Evolutionary conservation across 805 yeast species (phyloP).

Genomic region (Candida anglica): DNA sequence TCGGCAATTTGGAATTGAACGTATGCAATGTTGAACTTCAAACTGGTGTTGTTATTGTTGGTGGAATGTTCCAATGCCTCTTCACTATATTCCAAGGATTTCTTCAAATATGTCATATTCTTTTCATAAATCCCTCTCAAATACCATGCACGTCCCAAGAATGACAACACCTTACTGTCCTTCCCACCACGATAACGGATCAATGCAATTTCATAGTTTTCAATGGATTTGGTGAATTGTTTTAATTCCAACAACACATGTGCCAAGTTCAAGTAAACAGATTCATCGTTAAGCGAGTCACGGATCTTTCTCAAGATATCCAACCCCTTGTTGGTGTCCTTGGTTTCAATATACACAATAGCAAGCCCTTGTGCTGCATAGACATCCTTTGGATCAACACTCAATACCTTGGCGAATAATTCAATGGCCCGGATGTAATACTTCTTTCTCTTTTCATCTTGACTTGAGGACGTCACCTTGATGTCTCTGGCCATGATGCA

Average conservation of each 20-base stretch:
- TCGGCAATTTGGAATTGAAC: slow-evolving; percentile 87
- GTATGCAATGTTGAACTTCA: slow-evolving; percentile 77
- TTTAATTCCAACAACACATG: slow-evolving; percentile 81
- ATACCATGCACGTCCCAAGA: slow-evolving; percentile 87
- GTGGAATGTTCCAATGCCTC: slow-evolving; percentile 44
- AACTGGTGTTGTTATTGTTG: slow-evolving; percentile 32
- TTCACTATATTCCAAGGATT: slow-evolving; percentile 59
- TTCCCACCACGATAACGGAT: slow-evolving; percentile 57
- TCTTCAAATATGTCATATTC: slow-evolving; percentile 54
- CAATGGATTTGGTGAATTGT: slow-evolving; percentile 83
- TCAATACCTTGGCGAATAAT: slow-evolving; percentile 81
- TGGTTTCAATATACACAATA: slow-evolving; percentile 83
- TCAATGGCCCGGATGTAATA: slow-evolving; percentile 90
- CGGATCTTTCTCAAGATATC: slow-evolving; percentile 85
- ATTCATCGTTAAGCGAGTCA: slow-evolving; percentile 81
- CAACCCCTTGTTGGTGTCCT: slow-evolving; percentile 69
- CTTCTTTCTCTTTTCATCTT: slow-evolving; percentile 56
- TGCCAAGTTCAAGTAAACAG: slow-evolving; percentile 81
- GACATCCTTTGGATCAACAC: slow-evolving; percentile 78
- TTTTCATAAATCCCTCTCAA: slow-evolving; percentile 69
- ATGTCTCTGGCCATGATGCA: slow-evolving; percentile 76
- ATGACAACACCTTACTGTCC: slow-evolving; percentile 63
- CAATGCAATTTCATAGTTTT: slow-evolving; percentile 79
- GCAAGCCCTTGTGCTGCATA: slow-evolving; percentile 99
- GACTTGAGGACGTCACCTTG: slow-evolving; percentile 38